Evolutionary conservation across 2,329 filamentous ascomycete genomes (phyloP), one percentile per base, ranked within the genome.

Genomic region (Arthroderma uncinatum): DNA sequence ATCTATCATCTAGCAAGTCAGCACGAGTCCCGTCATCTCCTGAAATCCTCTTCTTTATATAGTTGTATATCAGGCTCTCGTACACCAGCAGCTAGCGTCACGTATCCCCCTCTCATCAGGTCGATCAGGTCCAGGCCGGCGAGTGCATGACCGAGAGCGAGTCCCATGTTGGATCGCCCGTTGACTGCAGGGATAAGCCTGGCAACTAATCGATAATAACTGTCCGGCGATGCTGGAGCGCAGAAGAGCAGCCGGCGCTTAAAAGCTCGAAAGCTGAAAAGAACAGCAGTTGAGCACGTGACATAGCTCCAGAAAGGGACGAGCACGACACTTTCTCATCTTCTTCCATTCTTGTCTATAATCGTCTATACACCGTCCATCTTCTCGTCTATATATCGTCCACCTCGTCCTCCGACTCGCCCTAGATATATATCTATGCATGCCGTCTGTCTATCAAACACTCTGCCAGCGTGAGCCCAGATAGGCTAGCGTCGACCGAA

Each of bases 1-100:
- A 81, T 72, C 68, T 76, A 19, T 6, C 21, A 48, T 19, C 42
- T 9, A 53, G 53, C 57, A 59, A 42, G 33, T 53, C 33, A 53
- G 50, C 50, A 36, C n/a, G 16, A 53, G 33, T n/a, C 9, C 23
- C 16, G 37, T 37, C 21, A 50, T 6, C 10, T 3, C n/a, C n/a
- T n/a, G n/a, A n/a, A 16, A 5, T n/a, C 9, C 44, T 48, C 19
- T 21, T 16, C 36, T 39, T 7, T 39, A 4, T 14, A 12, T 12
- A 5, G 33, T 34, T 12, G 33, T 34, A n/a, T 28, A 28, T 47
- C 40, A 28, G 40, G 40, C 23, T 50, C 47, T 33, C 47, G 47
- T 55, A 55, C 53, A 30, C 53, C 25, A n/a, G 28, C 33, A 16
- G 53, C 25, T 42, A 40, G 21, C 4, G 37, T 40, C 53, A 40